Evolutionary conservation across 2,329 filamentous ascomycete genomes (phyloP), one percentile per base, ranked within the genome.

Genomic region (Chalara sp.): DNA sequence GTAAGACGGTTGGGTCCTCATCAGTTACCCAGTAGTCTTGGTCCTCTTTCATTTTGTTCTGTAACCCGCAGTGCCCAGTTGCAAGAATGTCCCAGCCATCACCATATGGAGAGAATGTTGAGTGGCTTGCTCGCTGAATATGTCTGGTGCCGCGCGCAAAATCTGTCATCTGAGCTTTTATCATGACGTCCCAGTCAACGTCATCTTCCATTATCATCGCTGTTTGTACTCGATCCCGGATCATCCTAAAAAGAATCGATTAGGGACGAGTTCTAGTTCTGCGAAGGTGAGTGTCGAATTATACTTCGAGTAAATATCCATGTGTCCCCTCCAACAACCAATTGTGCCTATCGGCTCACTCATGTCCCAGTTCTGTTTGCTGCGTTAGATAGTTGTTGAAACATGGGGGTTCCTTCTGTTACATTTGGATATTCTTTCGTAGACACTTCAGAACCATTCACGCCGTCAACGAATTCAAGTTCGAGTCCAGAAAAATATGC

Each of bases 191-290:
- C 70, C 69, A 72, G 56, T 73, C 70, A 44, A 70, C 64, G 56
- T 73, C 69, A 48, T 72, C 71, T 52, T 73, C 68, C 57, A 73
- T 58, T 21, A 72, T 69, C 6, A 73, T 54, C 6, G 68, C 70
- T 6, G 67, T 67, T 5, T 65, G 59, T 10, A 68, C 21, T 21
- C 21, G 61, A 3, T 59, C 56, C n/a, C 67, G 59, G 21, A 72
- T 57, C 40, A 72, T 61, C 5, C 58, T 64, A 13, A 10, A 7
- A 12, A 8, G 6, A 8, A 13, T 7, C n/a, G 29, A 21, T 21
- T 21, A 21, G 21, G 21, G 21, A 21, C 21, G 3, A 21, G 21
- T 21, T 21, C 21, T 21, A 21, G 21, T 21, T 21, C 21, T 3
- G n/a, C 3, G 3, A 21, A 21, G 21, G 21, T 3, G 21, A 21